Evolutionary conservation across 768 basidiomycete species (phyloP).

Genomic region (Rhizopogon rudus): DNA sequence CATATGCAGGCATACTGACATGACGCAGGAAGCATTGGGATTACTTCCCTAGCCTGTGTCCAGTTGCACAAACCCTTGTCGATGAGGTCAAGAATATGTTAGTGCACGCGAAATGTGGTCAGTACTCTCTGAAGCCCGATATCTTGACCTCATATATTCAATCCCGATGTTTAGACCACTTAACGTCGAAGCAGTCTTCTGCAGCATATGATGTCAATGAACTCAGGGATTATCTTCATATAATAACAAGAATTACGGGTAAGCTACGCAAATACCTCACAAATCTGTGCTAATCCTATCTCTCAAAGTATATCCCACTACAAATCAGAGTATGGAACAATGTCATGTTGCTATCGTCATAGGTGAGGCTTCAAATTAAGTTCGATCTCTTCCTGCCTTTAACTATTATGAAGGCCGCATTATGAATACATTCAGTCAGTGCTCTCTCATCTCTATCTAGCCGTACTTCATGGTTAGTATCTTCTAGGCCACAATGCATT

Average conservation of each 20-base stretch:
- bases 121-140: neutral
- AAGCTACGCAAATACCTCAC: neutral
- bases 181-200: slow-evolving; percentile 22
- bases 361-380: slow-evolving; percentile 6
- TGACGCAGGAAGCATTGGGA: slow-evolving; percentile 31
- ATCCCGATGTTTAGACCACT: slow-evolving; percentile 13
- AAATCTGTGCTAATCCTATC: neutral
- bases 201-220: slow-evolving; percentile 14
- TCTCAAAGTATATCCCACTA: neutral
- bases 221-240: slow-evolving; percentile 14
- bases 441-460: neutral
- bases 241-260: slow-evolving; percentile 23
- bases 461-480: neutral
- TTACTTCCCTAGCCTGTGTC: slow-evolving; percentile 21
- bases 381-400: neutral
- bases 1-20: neutral
- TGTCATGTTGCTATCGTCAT: slow-evolving; percentile 15
- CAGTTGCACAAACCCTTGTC: slow-evolving; percentile 19
- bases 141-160: neutral
- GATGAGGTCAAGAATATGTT: slow-evolving; percentile 21
- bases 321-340: neutral
- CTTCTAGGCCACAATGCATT: slow-evolving; percentile 29
- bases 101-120: slow-evolving; percentile 22
- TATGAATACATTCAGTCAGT: slow-evolving; percentile 25
- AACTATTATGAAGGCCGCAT: slow-evolving; percentile 19